Evolutionary conservation across 2,329 filamentous ascomycete genomes (phyloP).

Genomic region (Elsinoe fawcettii): DNA sequence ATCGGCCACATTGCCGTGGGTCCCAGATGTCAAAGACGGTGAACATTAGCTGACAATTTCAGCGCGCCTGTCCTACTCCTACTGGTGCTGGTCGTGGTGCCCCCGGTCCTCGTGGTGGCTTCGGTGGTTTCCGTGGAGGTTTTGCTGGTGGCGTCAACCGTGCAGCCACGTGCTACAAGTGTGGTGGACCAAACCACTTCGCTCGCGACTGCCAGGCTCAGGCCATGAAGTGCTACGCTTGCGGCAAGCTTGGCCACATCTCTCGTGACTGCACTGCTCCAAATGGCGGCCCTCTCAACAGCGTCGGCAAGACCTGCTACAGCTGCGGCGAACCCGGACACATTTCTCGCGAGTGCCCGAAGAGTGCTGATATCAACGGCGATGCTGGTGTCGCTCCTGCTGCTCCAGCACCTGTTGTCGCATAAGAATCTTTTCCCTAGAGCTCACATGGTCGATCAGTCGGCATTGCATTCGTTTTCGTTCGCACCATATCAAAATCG

Average conservation of each 20-base stretch:
- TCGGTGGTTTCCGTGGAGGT: slow-evolving; percentile 36
- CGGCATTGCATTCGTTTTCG: neutral
- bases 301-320: slow-evolving; percentile 97
- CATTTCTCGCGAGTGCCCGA: slow-evolving; percentile 92
- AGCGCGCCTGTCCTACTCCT: slow-evolving; percentile 79
- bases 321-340: slow-evolving; percentile 92
- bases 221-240: slow-evolving; percentile 97
- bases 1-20: slow-evolving; percentile 83
- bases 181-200: slow-evolving; percentile 88
- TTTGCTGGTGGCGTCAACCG: slow-evolving; percentile 61
- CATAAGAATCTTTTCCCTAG: neutral
- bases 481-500: neutral
- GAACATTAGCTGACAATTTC: slow-evolving; percentile 19
- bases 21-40: slow-evolving; percentile 22
- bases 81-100: slow-evolving; percentile 8
- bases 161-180: slow-evolving; percentile 61
- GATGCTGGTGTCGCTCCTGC: slow-evolving; percentile 32
- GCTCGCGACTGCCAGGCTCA: slow-evolving; percentile 97
- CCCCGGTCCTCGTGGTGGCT: slow-evolving; percentile 57
- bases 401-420: slow-evolving; percentile 34
- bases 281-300: slow-evolving; percentile 91
- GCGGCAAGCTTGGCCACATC: slow-evolving; percentile 90
- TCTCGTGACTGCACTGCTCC: slow-evolving; percentile 92
- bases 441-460: neutral
- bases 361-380: slow-evolving; percentile 49